phyloP scores from a whole-genome alignment of 345 rosid genomes.

The Moricandia moricandioides region DNA sequence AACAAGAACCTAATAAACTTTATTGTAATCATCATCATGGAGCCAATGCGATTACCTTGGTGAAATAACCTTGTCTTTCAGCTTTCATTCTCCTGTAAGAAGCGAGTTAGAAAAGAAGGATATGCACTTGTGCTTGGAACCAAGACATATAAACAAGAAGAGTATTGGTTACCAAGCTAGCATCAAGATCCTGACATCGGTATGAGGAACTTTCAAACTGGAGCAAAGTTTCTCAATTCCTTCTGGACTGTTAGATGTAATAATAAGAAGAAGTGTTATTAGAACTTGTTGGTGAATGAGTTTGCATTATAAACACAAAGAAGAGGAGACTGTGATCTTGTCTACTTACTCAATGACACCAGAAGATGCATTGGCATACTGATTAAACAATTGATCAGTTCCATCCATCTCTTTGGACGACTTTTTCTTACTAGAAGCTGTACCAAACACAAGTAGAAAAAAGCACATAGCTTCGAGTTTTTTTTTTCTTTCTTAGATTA shows the following conservation, averaged over 20 bases:
- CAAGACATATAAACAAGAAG: not conserved
- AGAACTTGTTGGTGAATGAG: not conserved
- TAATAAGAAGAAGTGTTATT: slow-evolving; percentile 8
- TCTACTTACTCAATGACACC: slow-evolving; percentile 79
- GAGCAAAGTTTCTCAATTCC: slow-evolving; percentile 88
- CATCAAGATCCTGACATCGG: slow-evolving; percentile 92
- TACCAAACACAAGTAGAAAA: slow-evolving; percentile 3
- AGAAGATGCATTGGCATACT: slow-evolving; percentile 72
- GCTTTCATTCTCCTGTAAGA: slow-evolving; percentile 89
- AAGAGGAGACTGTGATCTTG: not conserved
- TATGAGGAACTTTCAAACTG: slow-evolving; percentile 75
- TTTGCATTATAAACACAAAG: not conserved
- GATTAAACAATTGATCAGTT: slow-evolving; percentile 68
- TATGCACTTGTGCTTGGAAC: not conserved
- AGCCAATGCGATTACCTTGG: slow-evolving; percentile 52
- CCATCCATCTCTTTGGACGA: slow-evolving; percentile 89
- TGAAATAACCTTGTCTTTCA: slow-evolving; percentile 94
- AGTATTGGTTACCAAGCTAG: slow-evolving; percentile 78
- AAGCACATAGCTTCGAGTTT: not conserved
- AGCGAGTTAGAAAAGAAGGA: not conserved
- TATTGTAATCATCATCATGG: not conserved
- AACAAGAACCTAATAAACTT: not conserved
- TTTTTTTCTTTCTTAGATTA: not conserved
- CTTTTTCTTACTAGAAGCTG: slow-evolving; percentile 78
- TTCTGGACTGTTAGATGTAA: slow-evolving; percentile 70